Conservation (phyloP, 2,329 filamentous ascomycete genomes). For the Fusarium udum region DNA sequence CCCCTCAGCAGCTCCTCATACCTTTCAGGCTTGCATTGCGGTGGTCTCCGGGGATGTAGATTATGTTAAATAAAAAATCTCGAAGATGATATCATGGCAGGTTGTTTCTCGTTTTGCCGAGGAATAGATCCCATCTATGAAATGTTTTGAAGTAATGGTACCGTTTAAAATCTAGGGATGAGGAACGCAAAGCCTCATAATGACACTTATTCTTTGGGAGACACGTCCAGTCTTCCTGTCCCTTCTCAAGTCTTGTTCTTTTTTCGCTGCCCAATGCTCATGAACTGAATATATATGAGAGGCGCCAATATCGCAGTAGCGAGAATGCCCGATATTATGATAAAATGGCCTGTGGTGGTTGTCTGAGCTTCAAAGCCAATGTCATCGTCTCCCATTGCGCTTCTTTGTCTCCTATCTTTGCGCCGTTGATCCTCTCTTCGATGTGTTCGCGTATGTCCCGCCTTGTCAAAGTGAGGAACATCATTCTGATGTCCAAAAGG, state of each 20-base stretch:
- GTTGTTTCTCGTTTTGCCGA: not conserved
- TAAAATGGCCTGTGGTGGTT: constrained; percentile 56
- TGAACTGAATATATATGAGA: constrained; percentile 52
- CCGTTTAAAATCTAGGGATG: not conserved
- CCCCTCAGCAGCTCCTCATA: constrained; percentile 43
- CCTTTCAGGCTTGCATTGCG: constrained; percentile 45
- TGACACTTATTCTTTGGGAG: not conserved
- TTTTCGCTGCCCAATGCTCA: constrained; percentile 46
- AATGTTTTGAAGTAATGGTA: not conserved
- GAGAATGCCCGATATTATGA: constrained; percentile 60
- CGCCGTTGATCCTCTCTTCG: constrained; percentile 65
- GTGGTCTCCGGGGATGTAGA: constrained; percentile 47
- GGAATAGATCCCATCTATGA: not conserved
- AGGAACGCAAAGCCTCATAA: not conserved
- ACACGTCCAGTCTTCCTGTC: not conserved
- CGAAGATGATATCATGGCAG: constrained; percentile 37
- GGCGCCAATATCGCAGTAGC: constrained; percentile 58
- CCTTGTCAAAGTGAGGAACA: constrained; percentile 81
- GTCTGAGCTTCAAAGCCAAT: constrained; percentile 55
- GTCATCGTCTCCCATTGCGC: constrained; percentile 52
- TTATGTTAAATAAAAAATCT: constrained; percentile 42
- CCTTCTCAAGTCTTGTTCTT: constrained; percentile 32
- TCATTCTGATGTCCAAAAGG: constrained; percentile 60
- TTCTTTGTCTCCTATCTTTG: constrained; percentile 46
- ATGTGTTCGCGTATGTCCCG: constrained; percentile 78